Base-by-base conservation (phyloP, 192 early-diverging fungal species). In the Backusella westeae region DNA sequence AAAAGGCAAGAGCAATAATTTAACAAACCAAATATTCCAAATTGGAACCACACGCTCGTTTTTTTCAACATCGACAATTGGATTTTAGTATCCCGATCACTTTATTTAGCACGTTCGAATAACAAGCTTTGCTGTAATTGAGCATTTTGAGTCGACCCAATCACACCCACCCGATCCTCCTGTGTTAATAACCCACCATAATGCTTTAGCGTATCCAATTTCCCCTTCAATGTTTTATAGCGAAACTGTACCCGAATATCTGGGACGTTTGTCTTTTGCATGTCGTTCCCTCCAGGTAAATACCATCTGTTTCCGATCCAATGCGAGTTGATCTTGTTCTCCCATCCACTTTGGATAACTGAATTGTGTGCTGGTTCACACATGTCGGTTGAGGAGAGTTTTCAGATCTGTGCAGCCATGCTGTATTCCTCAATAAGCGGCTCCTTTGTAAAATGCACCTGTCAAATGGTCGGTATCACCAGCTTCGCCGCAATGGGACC, bases 381-480 rank as follows among this genome's bases (percentile, higher is more conserved):
- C 95, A 97, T 96, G 75, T 98, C 96, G 2, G 91, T 88, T 17
- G 88, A 82, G 10, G 94, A 94, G 29, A 95, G 81, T 77, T 97
- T 97, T 93, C 94, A 97, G 70, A 98, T 98, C 89, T 97, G 96
- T 36, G 95, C 93, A 2, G 94, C 95, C 4, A 97, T 92, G 72
- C 93, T 95, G 82, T 96, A 98, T 80, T 98, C 97, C 81, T 98
- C 97, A 84, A 97, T 98, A 79, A 98, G 77, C 1, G 96, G 96
- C 78, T 98, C 97, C 79, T 94, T 96, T 10, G 96, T 98, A 71
- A 95, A 96, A 78, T 97, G 95, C 84, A 98, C 96, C 83, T 98
- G 94, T 92, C 85, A 98, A 83, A 75, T 98, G 95, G 68, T 97
- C 96, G 17, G 96, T 94, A 77, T 97, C 94, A 36, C 97, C 95